A percentile compares a stretch with the other conserved stretches of the same genome.
Evolutionary conservation across 129 eudicot species (phyloP).

Genomic region (Arctium minus): DNA sequence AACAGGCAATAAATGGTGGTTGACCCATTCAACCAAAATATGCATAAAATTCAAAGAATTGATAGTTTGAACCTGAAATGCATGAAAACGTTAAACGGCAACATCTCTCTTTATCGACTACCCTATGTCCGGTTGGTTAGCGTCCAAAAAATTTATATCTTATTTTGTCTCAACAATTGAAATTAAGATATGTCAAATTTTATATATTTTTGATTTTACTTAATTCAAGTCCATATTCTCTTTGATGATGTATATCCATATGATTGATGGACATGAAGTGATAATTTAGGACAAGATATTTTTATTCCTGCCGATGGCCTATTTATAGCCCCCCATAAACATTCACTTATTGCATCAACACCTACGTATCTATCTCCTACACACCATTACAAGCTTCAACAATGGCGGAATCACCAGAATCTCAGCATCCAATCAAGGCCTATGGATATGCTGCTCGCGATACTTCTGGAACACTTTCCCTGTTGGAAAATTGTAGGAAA

Average conservation of each 20-base stretch:
- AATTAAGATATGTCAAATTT: no score
- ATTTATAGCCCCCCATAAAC: not conserved
- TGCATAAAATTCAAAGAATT: not conserved
- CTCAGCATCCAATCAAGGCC: slow-evolving; percentile 38
- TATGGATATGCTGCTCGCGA: slow-evolving; percentile 56
- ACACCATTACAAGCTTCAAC: not conserved
- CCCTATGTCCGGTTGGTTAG: not conserved
- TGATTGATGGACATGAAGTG: no score
- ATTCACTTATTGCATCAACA: not conserved
- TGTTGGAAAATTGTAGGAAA: no score
- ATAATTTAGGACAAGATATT: no score
- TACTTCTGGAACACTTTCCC: not conserved
- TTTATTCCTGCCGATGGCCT: not conserved
- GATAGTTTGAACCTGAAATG: not conserved
- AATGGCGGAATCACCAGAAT: slow-evolving; percentile 26
- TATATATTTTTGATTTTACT: no score
- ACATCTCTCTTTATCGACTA: not conserved
- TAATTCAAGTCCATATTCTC: no score
- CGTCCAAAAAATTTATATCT: not conserved
- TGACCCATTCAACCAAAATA: not conserved
- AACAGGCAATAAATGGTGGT: not conserved
- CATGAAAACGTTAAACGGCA: not conserved
- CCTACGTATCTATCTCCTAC: not conserved
- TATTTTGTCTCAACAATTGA: no score
- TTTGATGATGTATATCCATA: no score